Base-by-base conservation (phyloP, 176 grass and related monocot species). In the Eleusine indica region DNA sequence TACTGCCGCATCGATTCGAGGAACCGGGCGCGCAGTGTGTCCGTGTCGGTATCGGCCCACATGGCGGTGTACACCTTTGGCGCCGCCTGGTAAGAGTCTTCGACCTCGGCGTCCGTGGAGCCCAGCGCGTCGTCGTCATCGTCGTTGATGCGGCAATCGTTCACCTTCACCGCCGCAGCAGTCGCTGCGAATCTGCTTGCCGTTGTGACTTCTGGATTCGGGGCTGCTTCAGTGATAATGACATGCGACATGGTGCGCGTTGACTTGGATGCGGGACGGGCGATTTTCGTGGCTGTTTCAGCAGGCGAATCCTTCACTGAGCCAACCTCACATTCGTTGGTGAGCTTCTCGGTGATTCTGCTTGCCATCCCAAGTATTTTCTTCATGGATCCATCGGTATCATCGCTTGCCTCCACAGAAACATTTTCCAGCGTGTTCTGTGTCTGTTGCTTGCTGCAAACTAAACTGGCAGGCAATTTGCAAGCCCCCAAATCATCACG, bases 21-120 rank as follows among this genome's bases (percentile, higher is more conserved):
- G 60, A 82, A 60, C 29, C 83, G 29, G 65, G 83, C 73, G 37
- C 61, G 60, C 66, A 76, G 43, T 46, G 88, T 86, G 66, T 86
- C 83, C 0, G 83, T 86, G 58, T 90, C 83, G 0, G 83, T 90
- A 47, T 82, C 88, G 5, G 48, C 83, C 88, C 73, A 86, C 29
- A 73, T 66, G 21, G 83, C 83, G 16, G 88, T 73, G 68, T 86
- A 61, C 73, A 73, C 39, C 67, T 86, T 90, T 12, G 88, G 73
- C 28, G 78, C 47, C 10, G 66, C 47, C 66, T 78, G 67, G 57
- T 60, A 39, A 1, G 79, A 25, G 29, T 56, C 83, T 1, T 61
- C 76, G 40, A 6, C 83, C 66, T 77, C 69, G 65, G 75, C 18
- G 18, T 72, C 29, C 44, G 71, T 69, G 53, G 72, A 82, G 25